phyloP scores from a whole-genome alignment of 2,329 filamentous ascomycete genomes.

The Penicillium sp. region DNA sequence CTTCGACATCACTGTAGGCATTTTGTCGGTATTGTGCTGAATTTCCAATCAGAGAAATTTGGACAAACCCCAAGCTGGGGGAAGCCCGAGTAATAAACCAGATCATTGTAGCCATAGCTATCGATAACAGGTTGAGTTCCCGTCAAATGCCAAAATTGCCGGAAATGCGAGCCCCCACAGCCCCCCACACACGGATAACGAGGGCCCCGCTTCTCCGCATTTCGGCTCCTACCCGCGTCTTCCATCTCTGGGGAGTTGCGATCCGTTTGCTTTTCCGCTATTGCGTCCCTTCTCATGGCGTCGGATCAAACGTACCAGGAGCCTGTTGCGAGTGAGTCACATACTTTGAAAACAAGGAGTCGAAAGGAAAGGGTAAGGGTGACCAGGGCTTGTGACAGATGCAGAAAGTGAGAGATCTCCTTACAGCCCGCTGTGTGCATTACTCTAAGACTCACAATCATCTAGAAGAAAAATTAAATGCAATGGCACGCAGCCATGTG shows the following conservation, averaged over 20 bases:
- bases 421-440: conserved; percentile 3
- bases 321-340: background rate
- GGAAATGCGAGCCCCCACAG: too few species aligned
- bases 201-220: background rate
- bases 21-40: conserved; percentile 28
- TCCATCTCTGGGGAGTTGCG: background rate
- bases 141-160: too few species aligned
- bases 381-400: conserved; percentile 45
- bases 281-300: background rate
- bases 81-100: background rate
- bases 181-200: background rate
- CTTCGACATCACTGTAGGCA: conserved; percentile 71
- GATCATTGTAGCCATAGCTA: background rate
- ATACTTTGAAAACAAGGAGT: background rate
- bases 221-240: background rate
- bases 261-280: background rate
- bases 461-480: conserved; percentile 57
- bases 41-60: background rate
- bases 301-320: background rate
- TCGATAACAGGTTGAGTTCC: too few species aligned
- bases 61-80: background rate
- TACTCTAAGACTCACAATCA: background rate
- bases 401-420: conserved; percentile 32
- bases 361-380: conserved; percentile 28
- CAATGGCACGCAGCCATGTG: conserved; percentile 56